phyloP scores from a whole-genome alignment of 1,284 basidiomycete species.

The Cryptococcus wingfieldii region DNA sequence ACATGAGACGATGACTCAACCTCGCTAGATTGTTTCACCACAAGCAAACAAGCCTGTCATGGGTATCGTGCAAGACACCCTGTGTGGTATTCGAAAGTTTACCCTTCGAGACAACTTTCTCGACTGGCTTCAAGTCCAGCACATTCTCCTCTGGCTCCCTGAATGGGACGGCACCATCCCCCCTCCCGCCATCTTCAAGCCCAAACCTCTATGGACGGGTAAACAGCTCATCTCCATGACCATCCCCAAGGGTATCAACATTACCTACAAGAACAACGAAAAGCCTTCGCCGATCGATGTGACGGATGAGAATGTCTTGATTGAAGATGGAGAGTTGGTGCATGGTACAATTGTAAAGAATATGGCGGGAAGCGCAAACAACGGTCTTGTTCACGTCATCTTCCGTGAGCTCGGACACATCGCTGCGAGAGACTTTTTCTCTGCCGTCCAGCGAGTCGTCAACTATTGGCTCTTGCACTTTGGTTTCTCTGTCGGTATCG shows the following conservation, averaged over 20 bases:
- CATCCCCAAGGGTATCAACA: slow-evolving; percentile 95
- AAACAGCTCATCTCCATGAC: slow-evolving; percentile 93
- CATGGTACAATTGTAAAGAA: slow-evolving; percentile 97
- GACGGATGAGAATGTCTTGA: slow-evolving; percentile 88
- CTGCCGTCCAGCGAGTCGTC: slow-evolving; percentile 89
- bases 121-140: slow-evolving; percentile 92
- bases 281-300: slow-evolving; percentile 74
- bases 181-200: slow-evolving; percentile 90
- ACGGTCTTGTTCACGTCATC: slow-evolving; percentile 93
- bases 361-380: slow-evolving; percentile 90
- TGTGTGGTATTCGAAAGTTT: slow-evolving; percentile 96
- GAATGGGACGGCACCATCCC: slow-evolving; percentile 95
- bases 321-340: slow-evolving; percentile 95
- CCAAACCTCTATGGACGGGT: slow-evolving; percentile 95
- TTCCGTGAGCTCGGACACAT: slow-evolving; percentile 98
- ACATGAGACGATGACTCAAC: not conserved
- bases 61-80: slow-evolving; percentile 99
- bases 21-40: slow-evolving; percentile 84
- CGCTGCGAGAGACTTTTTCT: slow-evolving; percentile 86
- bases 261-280: slow-evolving; percentile 66
- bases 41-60: slow-evolving; percentile 99
- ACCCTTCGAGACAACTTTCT: slow-evolving; percentile 90
- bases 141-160: slow-evolving; percentile 95
- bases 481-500: slow-evolving; percentile 98
- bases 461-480: slow-evolving; percentile 99